These are phyloP conservation scores for Trametes meyenii DNA, from an alignment of 768 basidiomycete genomes.

Conservation along the genomic window DNA sequence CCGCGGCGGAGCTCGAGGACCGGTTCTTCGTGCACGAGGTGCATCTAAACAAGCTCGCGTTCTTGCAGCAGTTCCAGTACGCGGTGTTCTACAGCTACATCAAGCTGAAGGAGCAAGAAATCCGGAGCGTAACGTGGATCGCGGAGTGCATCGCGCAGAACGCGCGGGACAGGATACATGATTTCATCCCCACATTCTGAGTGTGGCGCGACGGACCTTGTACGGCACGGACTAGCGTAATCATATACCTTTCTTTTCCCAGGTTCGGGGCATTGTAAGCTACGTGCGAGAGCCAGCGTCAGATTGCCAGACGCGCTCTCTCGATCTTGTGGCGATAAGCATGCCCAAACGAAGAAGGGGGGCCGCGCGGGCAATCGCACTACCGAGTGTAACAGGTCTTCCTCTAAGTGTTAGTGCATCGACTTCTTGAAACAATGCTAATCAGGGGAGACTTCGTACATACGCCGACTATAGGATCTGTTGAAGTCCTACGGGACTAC, in stretches of 20 bases:
- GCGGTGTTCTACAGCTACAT: slow-evolving; percentile 92
- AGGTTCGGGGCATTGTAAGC: not conserved
- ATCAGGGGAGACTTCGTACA: slow-evolving; percentile 62
- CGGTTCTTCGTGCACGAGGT: slow-evolving; percentile 95
- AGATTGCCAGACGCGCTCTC: no score
- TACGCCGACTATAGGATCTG: slow-evolving; percentile 50
- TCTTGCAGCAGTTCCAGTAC: slow-evolving; percentile 96
- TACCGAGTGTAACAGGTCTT: no score
- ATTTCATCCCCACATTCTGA: slow-evolving; percentile 92
- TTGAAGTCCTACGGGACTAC: slow-evolving; percentile 60
- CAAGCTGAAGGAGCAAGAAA: slow-evolving; percentile 91
- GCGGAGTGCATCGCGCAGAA: slow-evolving; percentile 98
- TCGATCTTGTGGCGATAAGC: no score
- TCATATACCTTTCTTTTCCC: slow-evolving; percentile 20
- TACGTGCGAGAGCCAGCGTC: no score
- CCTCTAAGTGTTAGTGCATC: no score
- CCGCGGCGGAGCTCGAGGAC: slow-evolving; percentile 81
- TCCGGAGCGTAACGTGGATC: slow-evolving; percentile 89
- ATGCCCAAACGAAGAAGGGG: no score
- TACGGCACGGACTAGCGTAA: slow-evolving; percentile 20
- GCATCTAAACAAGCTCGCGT: slow-evolving; percentile 89
- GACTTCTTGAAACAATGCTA: slow-evolving; percentile 23
- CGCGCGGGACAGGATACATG: slow-evolving; percentile 92
- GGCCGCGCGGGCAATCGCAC: no score
- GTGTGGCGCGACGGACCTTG: slow-evolving; percentile 5